phyloP scores from a whole-genome alignment of 139 green algal species.

The Astrephomene gubernaculifera region DNA sequence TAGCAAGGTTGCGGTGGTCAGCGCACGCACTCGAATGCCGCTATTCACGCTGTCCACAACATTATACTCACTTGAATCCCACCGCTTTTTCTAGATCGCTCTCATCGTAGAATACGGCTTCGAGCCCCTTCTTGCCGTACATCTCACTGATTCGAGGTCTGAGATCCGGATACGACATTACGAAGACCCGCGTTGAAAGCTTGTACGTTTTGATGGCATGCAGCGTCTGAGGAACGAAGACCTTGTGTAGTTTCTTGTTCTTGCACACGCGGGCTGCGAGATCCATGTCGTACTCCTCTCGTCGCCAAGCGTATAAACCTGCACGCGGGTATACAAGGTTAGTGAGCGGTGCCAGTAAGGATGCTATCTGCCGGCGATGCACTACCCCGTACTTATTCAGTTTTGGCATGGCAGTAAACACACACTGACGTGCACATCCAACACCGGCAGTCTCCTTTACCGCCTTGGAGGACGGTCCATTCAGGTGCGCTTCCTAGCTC shows the following conservation, averaged over 20 bases:
- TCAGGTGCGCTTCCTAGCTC: too few species aligned
- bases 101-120: conserved; percentile 21
- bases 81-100: conserved; percentile 25
- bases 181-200: conserved; percentile 16
- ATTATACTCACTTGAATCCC: conserved; percentile 10
- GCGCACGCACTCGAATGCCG: too few species aligned
- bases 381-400: too few species aligned
- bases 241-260: conserved; percentile 30
- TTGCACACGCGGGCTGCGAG: conserved; percentile 7
- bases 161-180: conserved; percentile 30
- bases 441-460: too few species aligned
- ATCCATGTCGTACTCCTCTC: background rate
- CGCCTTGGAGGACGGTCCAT: too few species aligned
- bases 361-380: too few species aligned
- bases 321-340: background rate
- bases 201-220: background rate
- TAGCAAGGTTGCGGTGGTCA: too few species aligned
- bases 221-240: conserved; percentile 3
- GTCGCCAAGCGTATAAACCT: conserved; percentile 20
- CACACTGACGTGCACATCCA: too few species aligned
- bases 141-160: background rate
- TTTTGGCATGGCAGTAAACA: too few species aligned
- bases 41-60: background rate
- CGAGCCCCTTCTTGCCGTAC: background rate
- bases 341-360: too few species aligned